Base-by-base conservation (phyloP, 768 basidiomycete species). In the Termitomyces sp. region DNA sequence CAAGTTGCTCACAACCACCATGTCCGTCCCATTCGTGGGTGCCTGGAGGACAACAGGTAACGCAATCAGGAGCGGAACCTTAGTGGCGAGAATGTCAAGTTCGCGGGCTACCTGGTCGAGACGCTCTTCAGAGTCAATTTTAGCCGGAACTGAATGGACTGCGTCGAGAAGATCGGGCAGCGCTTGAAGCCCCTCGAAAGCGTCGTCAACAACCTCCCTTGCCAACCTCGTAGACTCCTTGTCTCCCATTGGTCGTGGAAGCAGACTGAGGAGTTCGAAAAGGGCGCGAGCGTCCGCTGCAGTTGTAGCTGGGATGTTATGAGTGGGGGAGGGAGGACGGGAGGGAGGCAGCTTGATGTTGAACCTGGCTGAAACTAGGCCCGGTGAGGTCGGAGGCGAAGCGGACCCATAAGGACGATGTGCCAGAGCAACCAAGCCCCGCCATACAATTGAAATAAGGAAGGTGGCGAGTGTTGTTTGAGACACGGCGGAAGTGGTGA, bases 151-250 rank as follows among this genome's bases (percentile, higher is more conserved):
- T 4, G 60, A 35, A 20, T 65, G 67, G 16, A 81, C 76, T 16
- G 77, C 78, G 61, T 88, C 87, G 15, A 92, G 75, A 32, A 92
- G 77, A 11, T 79, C 75, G 16, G 77, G 75, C 18, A 93, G 73
- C 22, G 84, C 81, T 65, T 79, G 75, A 32, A 93, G 74, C 16
- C 85, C 88, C 58, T 81, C 83, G 65, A 89, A 86, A 2, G 89
- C 92, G 67, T 92, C 91, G 57, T 89, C 87, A 11, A 93, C 90
- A 6, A 90, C 92, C 70, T 94, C 91, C 44, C 81, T 79, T n/a
- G 92, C 91, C 9, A 90, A 71, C 28, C 76, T 76, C 11, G 82
- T 80, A 11, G 74, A 69, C 62, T 77, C 78, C 35, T 78, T 81
- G 53, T 79, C 79, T n/a, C 74, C 73, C 15, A 65, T 69, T 36